phyloP scores from a whole-genome alignment of 768 basidiomycete genomes.

The Pulveroboletus sp. region DNA sequence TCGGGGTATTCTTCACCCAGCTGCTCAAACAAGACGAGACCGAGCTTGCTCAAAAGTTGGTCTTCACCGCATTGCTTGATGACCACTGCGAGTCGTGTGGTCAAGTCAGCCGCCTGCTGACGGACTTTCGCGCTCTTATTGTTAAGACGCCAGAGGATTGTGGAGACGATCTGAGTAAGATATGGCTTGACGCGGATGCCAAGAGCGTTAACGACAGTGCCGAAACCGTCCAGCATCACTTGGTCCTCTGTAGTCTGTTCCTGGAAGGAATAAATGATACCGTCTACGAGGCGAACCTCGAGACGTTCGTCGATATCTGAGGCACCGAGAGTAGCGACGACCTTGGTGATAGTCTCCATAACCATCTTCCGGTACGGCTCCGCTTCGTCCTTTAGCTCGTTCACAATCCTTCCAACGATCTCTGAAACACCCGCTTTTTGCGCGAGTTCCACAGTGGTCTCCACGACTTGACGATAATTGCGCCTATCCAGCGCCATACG shows the following conservation, averaged over 20 bases:
- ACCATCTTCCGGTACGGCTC: constrained; percentile 98
- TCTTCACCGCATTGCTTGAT: constrained; percentile 99
- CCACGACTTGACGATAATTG: constrained; percentile 96
- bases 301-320: constrained; percentile 96
- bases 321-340: constrained; percentile 89
- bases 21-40: constrained; percentile 95
- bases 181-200: constrained; percentile 97
- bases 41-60: constrained; percentile 90
- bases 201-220: constrained; percentile 94
- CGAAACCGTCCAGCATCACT: constrained; percentile 98
- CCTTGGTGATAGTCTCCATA: constrained; percentile 99
- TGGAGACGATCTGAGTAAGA: constrained; percentile 97
- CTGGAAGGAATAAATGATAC: constrained; percentile 99
- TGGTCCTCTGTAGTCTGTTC: constrained; percentile 99
- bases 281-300: constrained; percentile 91
- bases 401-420: constrained; percentile 81
- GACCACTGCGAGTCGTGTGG: constrained; percentile 90
- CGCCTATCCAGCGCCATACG: constrained; percentile 96
- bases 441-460: constrained; percentile 97
- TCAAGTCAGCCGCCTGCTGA: constrained; percentile 98
- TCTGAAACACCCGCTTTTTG: constrained; percentile 96
- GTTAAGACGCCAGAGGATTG: constrained; percentile 97
- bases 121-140: constrained; percentile 99
- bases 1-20: constrained; percentile 99
- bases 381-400: constrained; percentile 50